Conservation (phyloP, 1,284 basidiomycete genomes). For the Abortiporus biennis region DNA sequence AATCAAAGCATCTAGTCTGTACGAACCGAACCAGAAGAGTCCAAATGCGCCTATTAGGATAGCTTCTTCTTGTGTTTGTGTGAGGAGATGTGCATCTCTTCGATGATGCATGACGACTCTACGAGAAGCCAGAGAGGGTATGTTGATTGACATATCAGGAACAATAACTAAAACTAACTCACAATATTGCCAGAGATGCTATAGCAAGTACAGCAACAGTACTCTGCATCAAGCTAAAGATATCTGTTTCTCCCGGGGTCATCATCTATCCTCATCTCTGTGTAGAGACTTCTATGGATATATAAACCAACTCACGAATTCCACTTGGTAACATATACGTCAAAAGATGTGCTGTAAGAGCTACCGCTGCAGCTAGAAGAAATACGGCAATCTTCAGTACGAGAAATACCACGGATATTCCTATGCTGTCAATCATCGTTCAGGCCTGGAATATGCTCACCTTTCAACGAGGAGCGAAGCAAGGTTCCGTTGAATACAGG, state of each 20-base stretch:
- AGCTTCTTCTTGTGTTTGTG: conserved; percentile 65
- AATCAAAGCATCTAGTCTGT: not conserved
- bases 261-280: not conserved
- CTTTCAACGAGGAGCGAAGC: conserved; percentile 10
- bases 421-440: no score
- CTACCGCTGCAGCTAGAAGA: conserved; percentile 13
- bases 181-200: conserved; percentile 58
- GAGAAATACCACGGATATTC: not conserved
- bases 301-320: conserved; percentile 8
- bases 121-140: conserved; percentile 11
- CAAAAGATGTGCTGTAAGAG: conserved; percentile 12
- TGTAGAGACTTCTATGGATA: not conserved
- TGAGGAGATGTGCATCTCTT: conserved; percentile 46
- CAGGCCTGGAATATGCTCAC: conserved; percentile 6
- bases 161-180: conserved; percentile 22
- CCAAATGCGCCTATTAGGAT: conserved; percentile 63
- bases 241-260: conserved; percentile 37
- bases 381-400: conserved; percentile 1
- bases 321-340: conserved; percentile 15
- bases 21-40: conserved; percentile 64
- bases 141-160: conserved; percentile 5
- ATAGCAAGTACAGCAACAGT: conserved; percentile 63
- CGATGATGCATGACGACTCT: conserved; percentile 64
- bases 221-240: conserved; percentile 66
- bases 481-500: conserved; percentile 10